A percentile compares a stretch with the other conserved stretches of the same genome.
These are phyloP conservation scores for Extremus antarcticus DNA, from an alignment of 495 filamentous ascomycete species.

Conservation along the genomic window DNA sequence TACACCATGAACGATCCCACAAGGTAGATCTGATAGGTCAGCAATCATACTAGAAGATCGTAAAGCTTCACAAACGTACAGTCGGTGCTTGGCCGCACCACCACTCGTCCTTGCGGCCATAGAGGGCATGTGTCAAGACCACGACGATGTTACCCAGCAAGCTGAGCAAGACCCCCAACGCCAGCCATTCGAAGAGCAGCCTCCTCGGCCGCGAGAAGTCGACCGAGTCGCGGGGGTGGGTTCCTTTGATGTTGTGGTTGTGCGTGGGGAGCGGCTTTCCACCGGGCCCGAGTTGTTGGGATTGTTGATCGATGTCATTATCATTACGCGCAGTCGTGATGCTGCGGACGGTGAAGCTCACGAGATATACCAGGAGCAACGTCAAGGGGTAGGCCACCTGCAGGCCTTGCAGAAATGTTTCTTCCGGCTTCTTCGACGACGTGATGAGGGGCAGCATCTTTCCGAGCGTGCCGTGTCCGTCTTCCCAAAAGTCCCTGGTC, in stretches of 20 bases:
- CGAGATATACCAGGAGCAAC: conserved; percentile 56
- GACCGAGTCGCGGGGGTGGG: conserved; percentile 27
- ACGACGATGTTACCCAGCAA: conserved; percentile 64
- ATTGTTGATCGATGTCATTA: conserved; percentile 29
- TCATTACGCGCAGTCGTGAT: conserved; percentile 39
- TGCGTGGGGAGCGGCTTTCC: conserved; percentile 65
- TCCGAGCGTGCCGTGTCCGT: not conserved
- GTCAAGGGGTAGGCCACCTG: conserved; percentile 57
- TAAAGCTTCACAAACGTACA: conserved; percentile 43
- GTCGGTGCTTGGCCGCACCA: conserved; percentile 81
- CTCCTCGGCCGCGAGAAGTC: conserved; percentile 50
- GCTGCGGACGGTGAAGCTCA: conserved; percentile 51
- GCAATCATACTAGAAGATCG: conserved; percentile 4
- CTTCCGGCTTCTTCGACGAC: not conserved
- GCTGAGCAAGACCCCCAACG: conserved; percentile 53
- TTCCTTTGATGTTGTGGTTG: conserved; percentile 34
- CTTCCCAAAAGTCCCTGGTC: too few relatives aligned
- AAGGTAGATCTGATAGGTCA: conserved; percentile 58
- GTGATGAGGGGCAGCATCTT: not conserved
- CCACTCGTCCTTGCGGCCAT: conserved; percentile 57
- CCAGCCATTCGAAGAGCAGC: conserved; percentile 63
- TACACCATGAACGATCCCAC: conserved; percentile 69
- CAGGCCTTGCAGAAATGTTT: conserved; percentile 12
- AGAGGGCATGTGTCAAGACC: conserved; percentile 66
- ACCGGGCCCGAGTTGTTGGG: conserved; percentile 40